These are phyloP conservation scores for Pleurotus cornucopiae DNA, from an alignment of 768 basidiomycete species.

Conservation along the genomic window DNA sequence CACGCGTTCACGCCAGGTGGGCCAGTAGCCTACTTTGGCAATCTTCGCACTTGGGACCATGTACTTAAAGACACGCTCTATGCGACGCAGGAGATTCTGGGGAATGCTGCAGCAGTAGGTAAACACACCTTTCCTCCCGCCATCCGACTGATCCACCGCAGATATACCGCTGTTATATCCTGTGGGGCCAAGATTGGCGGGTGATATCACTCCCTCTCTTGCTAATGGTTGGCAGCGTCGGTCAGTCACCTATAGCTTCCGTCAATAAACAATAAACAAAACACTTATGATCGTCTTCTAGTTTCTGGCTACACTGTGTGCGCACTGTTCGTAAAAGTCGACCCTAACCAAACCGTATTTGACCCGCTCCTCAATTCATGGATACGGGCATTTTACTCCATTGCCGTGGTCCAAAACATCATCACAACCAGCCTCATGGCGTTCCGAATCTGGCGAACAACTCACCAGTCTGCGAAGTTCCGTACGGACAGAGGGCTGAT, in stretches of 20 bases:
- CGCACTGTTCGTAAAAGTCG: constrained; percentile 11
- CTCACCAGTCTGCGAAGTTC: constrained; percentile 6
- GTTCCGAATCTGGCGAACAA: constrained; percentile 17
- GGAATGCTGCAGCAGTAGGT: constrained; percentile 10
- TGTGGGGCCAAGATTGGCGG: constrained; percentile 14
- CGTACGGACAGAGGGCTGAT: constrained; percentile 11
- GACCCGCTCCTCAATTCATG: constrained; percentile 14
- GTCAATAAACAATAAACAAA: too few species aligned
- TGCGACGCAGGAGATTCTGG: constrained; percentile 9
- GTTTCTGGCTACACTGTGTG: constrained; percentile 15
- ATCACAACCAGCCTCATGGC: constrained; percentile 19
- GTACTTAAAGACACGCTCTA: constrained; percentile 11
- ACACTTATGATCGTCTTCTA: neutral
- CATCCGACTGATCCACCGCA: neutral
- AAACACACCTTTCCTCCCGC: neutral
- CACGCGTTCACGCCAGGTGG: constrained; percentile 9
- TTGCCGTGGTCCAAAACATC: constrained; percentile 18
- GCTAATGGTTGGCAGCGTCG: constrained; percentile 12
- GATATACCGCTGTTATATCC: constrained; percentile 13
- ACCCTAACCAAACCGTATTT: constrained; percentile 12
- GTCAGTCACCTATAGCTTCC: neutral
- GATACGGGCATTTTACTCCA: constrained; percentile 16
- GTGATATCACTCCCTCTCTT: constrained; percentile 14
- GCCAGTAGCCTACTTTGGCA: constrained; percentile 11
- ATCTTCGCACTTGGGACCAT: constrained; percentile 12